Base-by-base conservation (phyloP, 2,329 filamentous ascomycete species). In the Botrytis pseudocinerea region DNA sequence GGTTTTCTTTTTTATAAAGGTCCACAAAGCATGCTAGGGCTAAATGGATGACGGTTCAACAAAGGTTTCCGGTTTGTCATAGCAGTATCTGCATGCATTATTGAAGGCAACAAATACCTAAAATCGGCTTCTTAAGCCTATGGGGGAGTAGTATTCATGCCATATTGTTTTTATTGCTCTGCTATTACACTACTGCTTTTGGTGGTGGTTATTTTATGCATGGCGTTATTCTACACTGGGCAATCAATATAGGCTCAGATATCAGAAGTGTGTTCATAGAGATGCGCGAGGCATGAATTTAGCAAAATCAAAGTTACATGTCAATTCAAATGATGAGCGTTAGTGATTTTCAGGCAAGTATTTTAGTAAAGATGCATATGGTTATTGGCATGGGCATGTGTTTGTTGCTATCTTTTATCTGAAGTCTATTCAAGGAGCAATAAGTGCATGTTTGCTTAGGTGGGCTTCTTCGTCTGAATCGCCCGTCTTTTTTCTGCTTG, bases 1-100 rank as follows among this genome's bases (percentile, higher is more conserved):
- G 70, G 32, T 40, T 57, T 40, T 40, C 44, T 71, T 46, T 32
- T 54, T 28, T 44, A 51, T 18, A 42, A 42, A 66, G 61, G 51
- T 64, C 42, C 69, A 71, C 28, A 60, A 69, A 69, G 35, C 42
- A 69, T 38, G 65, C 35, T 57, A 69, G 38, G 65, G 48, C 65
- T 69, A 69, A 32, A 66, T 71, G 69, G 69, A 74, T 63, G 66
- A 68, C 44, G 60, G 60, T 69, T 61, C 44, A 73, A 74, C 69
- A 77, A 60, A 42, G 70, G 28, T 69, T 77, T 70, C 70, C 61
- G 74, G 48, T 73, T 28, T 78, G 70, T 63, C 44, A 72, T 70
- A 74, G 70, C 68, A 74, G 71, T 75, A 75, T 65, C 63, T 77
- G 76, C 77, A 77, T 77, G 75, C 68, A 73, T 75, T 75, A 68